Percentiles rank a stretch among this genome's conserved stretches.
These are phyloP conservation scores for Cladophialophora psammophila DNA, from an alignment of 2,329 filamentous ascomycete species.

Conservation along the genomic window DNA sequence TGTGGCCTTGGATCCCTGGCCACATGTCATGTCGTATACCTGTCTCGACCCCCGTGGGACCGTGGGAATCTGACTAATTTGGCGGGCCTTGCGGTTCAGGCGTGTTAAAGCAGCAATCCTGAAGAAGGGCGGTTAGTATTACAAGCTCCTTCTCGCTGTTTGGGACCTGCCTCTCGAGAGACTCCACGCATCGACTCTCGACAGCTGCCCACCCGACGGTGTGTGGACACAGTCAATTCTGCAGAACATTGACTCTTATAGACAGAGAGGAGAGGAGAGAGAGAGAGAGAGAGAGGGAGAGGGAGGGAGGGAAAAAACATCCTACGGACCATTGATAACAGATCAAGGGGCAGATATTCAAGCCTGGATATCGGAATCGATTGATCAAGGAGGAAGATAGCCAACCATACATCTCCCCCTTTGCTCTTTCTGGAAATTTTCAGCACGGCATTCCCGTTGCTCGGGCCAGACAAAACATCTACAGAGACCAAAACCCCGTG, in stretches of 20 bases:
- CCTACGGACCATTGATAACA: not conserved
- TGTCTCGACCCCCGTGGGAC: not conserved
- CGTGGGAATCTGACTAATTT: constrained; percentile 24
- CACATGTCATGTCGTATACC: not conserved
- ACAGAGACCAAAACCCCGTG: not conserved
- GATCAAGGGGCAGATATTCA: not conserved
- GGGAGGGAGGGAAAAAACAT: not conserved
- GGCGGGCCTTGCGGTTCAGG: not conserved
- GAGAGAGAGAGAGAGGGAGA: not conserved
- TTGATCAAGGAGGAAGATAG: not conserved
- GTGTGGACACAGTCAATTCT: constrained; percentile 6
- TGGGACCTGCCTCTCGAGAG: constrained; percentile 15
- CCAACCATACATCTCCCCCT: not conserved
- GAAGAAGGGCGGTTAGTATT: constrained; percentile 14
- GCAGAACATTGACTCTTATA: not conserved
- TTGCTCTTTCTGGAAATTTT: not conserved
- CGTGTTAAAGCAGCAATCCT: constrained; percentile 27
- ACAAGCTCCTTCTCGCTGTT: constrained; percentile 21
- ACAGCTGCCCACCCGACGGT: constrained; percentile 3
- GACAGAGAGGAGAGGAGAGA: not conserved
- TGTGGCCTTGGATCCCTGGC: not conserved
- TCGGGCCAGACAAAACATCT: not conserved
- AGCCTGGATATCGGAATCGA: not conserved
- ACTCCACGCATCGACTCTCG: constrained; percentile 22
- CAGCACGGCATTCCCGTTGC: not conserved